Base-by-base conservation (phyloP, 306 rosid species). In the Trifolium fragiferum region DNA sequence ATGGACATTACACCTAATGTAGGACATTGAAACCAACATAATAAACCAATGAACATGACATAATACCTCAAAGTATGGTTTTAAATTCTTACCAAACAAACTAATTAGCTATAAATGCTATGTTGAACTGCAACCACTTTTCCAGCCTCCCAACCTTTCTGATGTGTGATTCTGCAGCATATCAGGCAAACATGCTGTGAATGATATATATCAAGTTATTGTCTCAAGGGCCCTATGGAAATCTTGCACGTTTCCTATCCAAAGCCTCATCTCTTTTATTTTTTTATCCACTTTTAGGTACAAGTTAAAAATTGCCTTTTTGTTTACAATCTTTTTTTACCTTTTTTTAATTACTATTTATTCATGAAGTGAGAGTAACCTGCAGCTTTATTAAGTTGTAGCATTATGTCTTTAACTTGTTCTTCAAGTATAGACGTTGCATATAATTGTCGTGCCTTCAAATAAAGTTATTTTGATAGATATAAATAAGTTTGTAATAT, bases 11-110 rank as follows among this genome's bases (percentile, higher is more conserved):
- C 12, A 13, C 54, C 70, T 41, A 66, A 66, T 25, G 55, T 32
- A 49, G 19, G 70, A 44, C 44, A 4, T 16, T 16, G 4, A 44
- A 60, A 44, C 35, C 49, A 18, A 60, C 69, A 41, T 21, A 60
- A 73, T 38, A 59, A 43, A 72, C 32, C 13, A 10, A 71, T 58
- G 40, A 30, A 21, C 16, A 72, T 40, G 55, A 72, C 50, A 44
- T 57, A 14, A 32, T 32, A 74, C 62, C 61, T 16, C 15, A 4
- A 7, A 6, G 11, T 51, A 61, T 61, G 12, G 2, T 32, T 32
- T 32, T 7, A 61, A 10, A 4, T 14, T 61, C 12, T 32, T 61
- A 33, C 44, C 43, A 30, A 61, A n/a, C 43, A 61, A 61, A 61
- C 61, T 20, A 32, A 61, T 61, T 61, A 32, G 25, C 41, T 7